Evolutionary conservation across 169 alveolate species (phyloP), one percentile per base, ranked within the genome.

Genomic region (Theileria annulata): DNA sequence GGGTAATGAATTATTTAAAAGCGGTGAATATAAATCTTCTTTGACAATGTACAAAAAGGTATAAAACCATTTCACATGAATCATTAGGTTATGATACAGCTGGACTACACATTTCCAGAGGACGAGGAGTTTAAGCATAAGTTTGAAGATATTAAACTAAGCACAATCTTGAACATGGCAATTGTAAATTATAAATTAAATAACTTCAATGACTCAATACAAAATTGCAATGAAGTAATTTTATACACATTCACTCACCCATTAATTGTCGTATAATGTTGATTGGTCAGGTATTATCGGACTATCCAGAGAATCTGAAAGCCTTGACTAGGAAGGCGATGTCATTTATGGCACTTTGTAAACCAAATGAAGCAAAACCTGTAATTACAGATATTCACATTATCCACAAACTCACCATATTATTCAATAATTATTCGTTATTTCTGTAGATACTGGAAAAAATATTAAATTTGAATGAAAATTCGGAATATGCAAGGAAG

Each of bases 51-150:
- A 83, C 68, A 74, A 68, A n/a, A 75, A 83, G 87, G 90, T 75
- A n/a, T 47, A 3, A 71, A 30, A 37, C n/a, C 1, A 4, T 31
- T 3, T 66, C 33, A 31, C 17, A 35, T 42, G 48, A 0, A n/a
- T 35, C n/a, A 3, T 66, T 35, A 82, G 89, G 58, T 82, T 48
- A 35, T 84, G 54, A 37, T 84, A 23, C 90, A 84, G 35, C 75
- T 84, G 79, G 90, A 84, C 35, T 84, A 84, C 87, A 77, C 90
- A 30, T 77, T 84, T 60, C 77, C 90, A 2, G 84, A 84, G 28
- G 85, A 74, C 23, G 84, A 51, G 13, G 79, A 77, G 49, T 76
- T 71, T 77, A 63, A 23, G 68, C 51, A 62, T 17, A 84, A 77
- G 35, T 77, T 84, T 71, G 74, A 76, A 27, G 79, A 73, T 28